Evolutionary conservation across 1,284 basidiomycete species (phyloP), one percentile per base, ranked within the genome.

Genomic region (Porodaedalea pini): DNA sequence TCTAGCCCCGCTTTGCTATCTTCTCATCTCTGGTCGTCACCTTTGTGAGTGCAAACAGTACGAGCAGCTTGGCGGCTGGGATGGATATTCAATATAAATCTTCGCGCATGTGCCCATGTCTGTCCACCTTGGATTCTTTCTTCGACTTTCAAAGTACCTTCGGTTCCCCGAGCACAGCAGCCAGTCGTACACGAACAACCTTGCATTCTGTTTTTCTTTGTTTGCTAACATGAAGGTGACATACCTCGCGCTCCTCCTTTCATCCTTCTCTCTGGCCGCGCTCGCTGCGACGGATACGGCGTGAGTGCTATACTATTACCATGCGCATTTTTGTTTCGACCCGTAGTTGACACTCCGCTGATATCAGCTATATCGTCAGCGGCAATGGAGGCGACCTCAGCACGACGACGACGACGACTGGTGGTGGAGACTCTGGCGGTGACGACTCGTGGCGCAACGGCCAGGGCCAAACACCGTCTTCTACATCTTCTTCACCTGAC

Each of bases 211-310:
- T 34, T 34, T 13, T 6, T 34, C 6, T 13, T 13, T 34, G 6
- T 34, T 34, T 2, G 4, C 50, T 19, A 44, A 44, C 21, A 54
- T 44, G 51, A 44, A 44, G 51, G 40, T 32, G 27, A 7, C 40
- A 6, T 34, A 54, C 15, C 41, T 54, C 19, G 51, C 41, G 11
- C 40, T 54, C 17, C 23, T 54, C 5, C 10, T 54, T 31, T 45
- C 51, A 27, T 34, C 23, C 10, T 31, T 54, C 51, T 21, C 41
- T n/a, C 27, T 54, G 15, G 15, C 40, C 17, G 51, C 19, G 17
- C 17, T 44, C 10, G 40, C 51, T 45, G 39, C 15, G 23, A 29
- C 13, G 13, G 25, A 31, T 27, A 29, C 45, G 27, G 45, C 45
- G 45, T 47, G 27, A 47, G 45, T 47, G n/a, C 25, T 31, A 8